A percentile compares a stretch with the other conserved stretches of the same genome.
These are phyloP conservation scores for Aureobasidium sp. DNA, from an alignment of 2,329 filamentous ascomycete species.

Conservation along the genomic window DNA sequence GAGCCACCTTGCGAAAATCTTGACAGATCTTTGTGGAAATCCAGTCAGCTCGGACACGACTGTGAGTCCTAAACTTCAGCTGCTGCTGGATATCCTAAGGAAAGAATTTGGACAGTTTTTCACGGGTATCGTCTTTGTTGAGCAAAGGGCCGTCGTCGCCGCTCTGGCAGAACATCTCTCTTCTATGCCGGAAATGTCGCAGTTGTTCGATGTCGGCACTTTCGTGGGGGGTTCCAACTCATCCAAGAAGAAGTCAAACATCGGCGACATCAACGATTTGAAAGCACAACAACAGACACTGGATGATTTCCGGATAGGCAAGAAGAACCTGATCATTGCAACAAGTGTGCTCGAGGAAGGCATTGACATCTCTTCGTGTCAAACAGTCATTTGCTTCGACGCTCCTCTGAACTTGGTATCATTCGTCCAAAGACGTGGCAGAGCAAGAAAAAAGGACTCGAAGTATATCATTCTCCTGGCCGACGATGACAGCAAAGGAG, in stretches of 20 bases:
- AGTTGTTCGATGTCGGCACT: constrained; percentile 33
- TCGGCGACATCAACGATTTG: constrained; percentile 42
- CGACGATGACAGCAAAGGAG: constrained; percentile 25
- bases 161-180: constrained; percentile 32
- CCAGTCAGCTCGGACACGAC: background rate
- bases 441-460: constrained; percentile 50
- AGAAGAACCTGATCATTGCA: constrained; percentile 48
- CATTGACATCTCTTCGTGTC: constrained; percentile 54
- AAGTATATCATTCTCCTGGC: constrained; percentile 46
- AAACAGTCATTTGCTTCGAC: constrained; percentile 57
- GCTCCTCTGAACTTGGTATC: constrained; percentile 53
- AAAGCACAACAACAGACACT: constrained; percentile 43
- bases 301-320: constrained; percentile 44
- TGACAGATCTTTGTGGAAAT: constrained; percentile 2
- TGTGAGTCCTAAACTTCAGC: constrained; percentile 18
- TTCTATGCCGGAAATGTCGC: constrained; percentile 16
- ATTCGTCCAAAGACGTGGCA: constrained; percentile 56
- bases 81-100: constrained; percentile 28
- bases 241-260: constrained; percentile 33
- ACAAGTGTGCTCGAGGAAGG: constrained; percentile 54
- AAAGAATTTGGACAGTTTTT: constrained; percentile 26
- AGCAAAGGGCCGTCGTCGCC: constrained; percentile 36
- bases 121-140: constrained; percentile 38
- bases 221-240: constrained; percentile 45
- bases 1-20: constrained; percentile 20